These are phyloP conservation scores for Pestalotiopsis sp. DNA, from an alignment of 2,329 filamentous ascomycete species.

Conservation along the genomic window DNA sequence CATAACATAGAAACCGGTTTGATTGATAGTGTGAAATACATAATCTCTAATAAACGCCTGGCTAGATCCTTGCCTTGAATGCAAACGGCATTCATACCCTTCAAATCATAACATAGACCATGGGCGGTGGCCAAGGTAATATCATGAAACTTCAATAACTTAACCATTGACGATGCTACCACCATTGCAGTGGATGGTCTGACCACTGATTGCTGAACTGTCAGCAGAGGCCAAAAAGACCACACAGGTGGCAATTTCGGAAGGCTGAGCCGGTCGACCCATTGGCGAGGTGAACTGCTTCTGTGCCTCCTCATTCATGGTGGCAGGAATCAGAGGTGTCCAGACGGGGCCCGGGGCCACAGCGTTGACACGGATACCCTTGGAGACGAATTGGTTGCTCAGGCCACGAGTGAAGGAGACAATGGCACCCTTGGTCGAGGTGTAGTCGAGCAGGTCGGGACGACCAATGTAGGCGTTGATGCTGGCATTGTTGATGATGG, in stretches of 20 bases:
- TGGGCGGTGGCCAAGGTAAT: background rate
- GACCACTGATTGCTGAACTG: slow-evolving; percentile 74
- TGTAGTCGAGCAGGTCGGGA: slow-evolving; percentile 81
- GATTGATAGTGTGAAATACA: background rate
- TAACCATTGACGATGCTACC: slow-evolving; percentile 52
- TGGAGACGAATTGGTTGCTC: slow-evolving; percentile 72
- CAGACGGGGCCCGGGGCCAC: slow-evolving; percentile 79
- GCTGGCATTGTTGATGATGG: slow-evolving; percentile 85
- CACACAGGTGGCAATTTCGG: slow-evolving; percentile 80
- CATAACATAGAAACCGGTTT: background rate
- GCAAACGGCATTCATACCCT: background rate
- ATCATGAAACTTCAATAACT: slow-evolving; percentile 6
- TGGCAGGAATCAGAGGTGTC: slow-evolving; percentile 75
- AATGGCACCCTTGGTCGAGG: slow-evolving; percentile 77
- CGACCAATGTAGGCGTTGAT: slow-evolving; percentile 84
- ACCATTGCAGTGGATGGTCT: slow-evolving; percentile 61
- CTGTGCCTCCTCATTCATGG: slow-evolving; percentile 71
- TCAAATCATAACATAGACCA: background rate
- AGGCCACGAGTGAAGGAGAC: slow-evolving; percentile 78
- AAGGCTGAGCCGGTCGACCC: slow-evolving; percentile 77
- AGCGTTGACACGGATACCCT: slow-evolving; percentile 63
- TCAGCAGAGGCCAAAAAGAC: slow-evolving; percentile 80
- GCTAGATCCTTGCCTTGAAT: background rate
- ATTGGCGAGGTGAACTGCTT: slow-evolving; percentile 76
- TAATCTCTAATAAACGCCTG: background rate